phyloP scores from a whole-genome alignment of 169 alveolate species.

The Cryptosporidium bovis region DNA sequence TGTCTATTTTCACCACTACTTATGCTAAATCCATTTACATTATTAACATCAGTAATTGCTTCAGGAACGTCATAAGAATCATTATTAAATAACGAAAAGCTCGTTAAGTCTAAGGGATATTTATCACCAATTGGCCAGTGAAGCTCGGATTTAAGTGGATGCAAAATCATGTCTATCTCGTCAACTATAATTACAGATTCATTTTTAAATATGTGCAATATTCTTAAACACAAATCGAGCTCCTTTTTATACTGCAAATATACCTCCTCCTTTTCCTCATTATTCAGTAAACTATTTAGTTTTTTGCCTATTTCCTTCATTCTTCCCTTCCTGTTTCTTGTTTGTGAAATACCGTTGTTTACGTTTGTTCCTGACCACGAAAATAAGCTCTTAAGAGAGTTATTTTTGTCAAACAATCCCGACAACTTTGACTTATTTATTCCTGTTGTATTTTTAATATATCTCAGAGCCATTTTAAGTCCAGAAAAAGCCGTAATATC shows the following conservation, averaged over 20 bases:
- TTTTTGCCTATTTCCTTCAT: neutral
- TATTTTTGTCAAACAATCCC: neutral
- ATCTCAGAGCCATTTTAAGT: constrained; percentile 47
- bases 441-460: constrained; percentile 14
- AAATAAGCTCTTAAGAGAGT: constrained; percentile 12
- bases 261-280: constrained; percentile 43
- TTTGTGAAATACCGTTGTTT: neutral
- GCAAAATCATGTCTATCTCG: constrained; percentile 90
- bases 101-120: constrained; percentile 74
- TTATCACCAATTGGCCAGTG: constrained; percentile 93
- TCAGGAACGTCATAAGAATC: neutral
- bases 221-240: constrained; percentile 81
- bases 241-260: constrained; percentile 76
- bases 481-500: constrained; percentile 25
- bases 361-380: too few species aligned
- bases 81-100: neutral
- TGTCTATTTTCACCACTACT: neutral
- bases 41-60: neutral
- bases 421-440: constrained; percentile 19
- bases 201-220: constrained; percentile 80
- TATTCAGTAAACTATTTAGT: neutral
- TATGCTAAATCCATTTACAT: constrained; percentile 29
- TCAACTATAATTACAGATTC: constrained; percentile 88
- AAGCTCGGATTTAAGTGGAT: constrained; percentile 91
- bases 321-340: neutral